These are phyloP conservation scores for Paramecium sexaurelia DNA, from an alignment of 73 alveolate species.

Conservation along the genomic window DNA sequence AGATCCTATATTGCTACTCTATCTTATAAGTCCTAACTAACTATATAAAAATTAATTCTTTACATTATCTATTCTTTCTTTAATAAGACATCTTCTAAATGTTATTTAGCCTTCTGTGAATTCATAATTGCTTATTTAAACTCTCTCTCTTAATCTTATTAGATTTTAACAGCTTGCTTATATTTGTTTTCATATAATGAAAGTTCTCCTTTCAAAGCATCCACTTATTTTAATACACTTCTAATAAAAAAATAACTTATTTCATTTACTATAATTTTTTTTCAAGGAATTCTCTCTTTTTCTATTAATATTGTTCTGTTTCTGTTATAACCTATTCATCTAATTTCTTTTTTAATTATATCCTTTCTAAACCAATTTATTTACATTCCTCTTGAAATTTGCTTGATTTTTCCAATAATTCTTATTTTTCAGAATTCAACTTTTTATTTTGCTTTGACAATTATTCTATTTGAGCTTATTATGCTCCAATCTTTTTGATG, in stretches of 20 bases:
- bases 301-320: neutral
- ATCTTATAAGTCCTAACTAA: conserved; percentile 33
- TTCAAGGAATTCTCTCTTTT: conserved; percentile 10
- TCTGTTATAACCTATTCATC: neutral
- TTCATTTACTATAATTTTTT: neutral
- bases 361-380: conserved; percentile 10
- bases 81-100: neutral
- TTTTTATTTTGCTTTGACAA: neutral
- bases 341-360: neutral
- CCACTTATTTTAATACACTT: neutral
- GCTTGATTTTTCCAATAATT: neutral
- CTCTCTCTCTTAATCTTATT: neutral
- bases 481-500: neutral
- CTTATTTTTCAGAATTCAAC: neutral
- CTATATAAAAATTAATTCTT: neutral
- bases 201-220: conserved; percentile 37
- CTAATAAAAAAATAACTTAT: neutral
- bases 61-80: conserved; percentile 11
- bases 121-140: neutral
- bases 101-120: neutral
- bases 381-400: conserved; percentile 12
- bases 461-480: neutral
- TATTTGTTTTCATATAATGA: neutral
- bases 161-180: neutral
- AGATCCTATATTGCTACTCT: conserved; percentile 15